Conservation (phyloP, 495 filamentous ascomycete genomes). For the Oleoguttula mirabilis region DNA sequence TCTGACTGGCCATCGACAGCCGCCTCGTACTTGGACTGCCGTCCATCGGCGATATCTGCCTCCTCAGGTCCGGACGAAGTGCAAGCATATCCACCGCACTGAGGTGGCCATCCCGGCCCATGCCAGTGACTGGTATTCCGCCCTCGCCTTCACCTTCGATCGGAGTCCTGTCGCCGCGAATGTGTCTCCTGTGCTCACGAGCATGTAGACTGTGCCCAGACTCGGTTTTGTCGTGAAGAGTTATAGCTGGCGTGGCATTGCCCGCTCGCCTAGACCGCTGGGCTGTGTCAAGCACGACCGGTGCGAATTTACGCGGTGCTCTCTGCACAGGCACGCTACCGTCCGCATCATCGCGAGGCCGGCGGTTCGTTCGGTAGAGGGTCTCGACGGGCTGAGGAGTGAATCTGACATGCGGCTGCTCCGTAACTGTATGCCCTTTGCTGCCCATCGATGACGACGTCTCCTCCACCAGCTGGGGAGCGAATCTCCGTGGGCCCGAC, state of each 20-base stretch:
- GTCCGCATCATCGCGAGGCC: background rate
- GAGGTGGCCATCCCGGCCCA: too few relatives aligned
- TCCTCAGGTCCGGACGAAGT: constrained; percentile 7
- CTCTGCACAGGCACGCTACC: background rate
- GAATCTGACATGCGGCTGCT: constrained; percentile 38
- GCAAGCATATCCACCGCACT: too few relatives aligned
- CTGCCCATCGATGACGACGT: too few relatives aligned
- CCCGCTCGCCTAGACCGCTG: constrained; percentile 37
- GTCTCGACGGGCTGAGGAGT: constrained; percentile 57
- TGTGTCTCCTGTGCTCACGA: constrained; percentile 12
- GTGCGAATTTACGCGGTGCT: constrained; percentile 39
- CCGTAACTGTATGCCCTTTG: too few relatives aligned
- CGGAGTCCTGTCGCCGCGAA: constrained; percentile 4
- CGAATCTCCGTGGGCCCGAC: constrained; percentile 32
- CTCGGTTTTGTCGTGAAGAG: constrained; percentile 32
- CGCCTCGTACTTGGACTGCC: constrained; percentile 6
- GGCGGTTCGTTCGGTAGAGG: constrained; percentile 44
- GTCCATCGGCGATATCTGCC: constrained; percentile 12
- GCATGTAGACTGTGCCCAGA: constrained; percentile 18
- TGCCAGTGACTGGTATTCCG: too few relatives aligned
- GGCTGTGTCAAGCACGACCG: constrained; percentile 48
- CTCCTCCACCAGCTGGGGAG: constrained; percentile 51
- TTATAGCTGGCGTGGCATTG: constrained; percentile 19
- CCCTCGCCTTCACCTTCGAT: too few relatives aligned
- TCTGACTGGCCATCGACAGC: constrained; percentile 24